Conservation (phyloP, 2,329 filamentous ascomycete genomes). For the Neoscytalidium dimidiatum region DNA sequence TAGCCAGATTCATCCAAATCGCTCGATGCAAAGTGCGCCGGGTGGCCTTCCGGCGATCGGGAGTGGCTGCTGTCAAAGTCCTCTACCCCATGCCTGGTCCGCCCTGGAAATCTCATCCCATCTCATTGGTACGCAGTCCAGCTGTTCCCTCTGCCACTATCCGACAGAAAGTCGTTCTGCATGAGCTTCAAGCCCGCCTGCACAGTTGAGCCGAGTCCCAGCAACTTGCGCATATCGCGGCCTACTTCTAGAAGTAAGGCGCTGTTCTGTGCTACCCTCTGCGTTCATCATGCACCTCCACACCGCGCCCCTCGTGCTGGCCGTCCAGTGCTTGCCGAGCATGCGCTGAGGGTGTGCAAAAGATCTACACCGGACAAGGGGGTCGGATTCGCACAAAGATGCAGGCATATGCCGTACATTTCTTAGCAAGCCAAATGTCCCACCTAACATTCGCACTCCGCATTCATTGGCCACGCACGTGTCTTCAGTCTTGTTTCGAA, state of each 20-base stretch:
- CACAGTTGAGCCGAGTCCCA: no score
- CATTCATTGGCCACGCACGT: not conserved
- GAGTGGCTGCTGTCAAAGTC: not conserved
- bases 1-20: not conserved
- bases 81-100: not conserved
- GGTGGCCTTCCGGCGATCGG: not conserved
- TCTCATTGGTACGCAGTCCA: no score
- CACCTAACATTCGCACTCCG: not conserved
- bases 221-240: not conserved
- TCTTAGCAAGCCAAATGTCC: not conserved
- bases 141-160: no score
- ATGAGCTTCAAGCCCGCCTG: no score
- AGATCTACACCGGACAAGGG: not conserved
- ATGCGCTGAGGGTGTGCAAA: conserved; percentile 5
- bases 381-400: not conserved
- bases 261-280: not conserved
- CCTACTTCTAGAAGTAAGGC: not conserved
- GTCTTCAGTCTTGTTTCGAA: not conserved
- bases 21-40: not conserved
- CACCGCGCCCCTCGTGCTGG: not conserved
- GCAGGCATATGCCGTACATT: no score
- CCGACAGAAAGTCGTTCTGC: no score
- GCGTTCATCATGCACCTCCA: not conserved
- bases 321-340: not conserved
- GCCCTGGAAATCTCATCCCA: not conserved